phyloP scores from a whole-genome alignment of 345 rosid genomes.

The Arabis alpina region DNA sequence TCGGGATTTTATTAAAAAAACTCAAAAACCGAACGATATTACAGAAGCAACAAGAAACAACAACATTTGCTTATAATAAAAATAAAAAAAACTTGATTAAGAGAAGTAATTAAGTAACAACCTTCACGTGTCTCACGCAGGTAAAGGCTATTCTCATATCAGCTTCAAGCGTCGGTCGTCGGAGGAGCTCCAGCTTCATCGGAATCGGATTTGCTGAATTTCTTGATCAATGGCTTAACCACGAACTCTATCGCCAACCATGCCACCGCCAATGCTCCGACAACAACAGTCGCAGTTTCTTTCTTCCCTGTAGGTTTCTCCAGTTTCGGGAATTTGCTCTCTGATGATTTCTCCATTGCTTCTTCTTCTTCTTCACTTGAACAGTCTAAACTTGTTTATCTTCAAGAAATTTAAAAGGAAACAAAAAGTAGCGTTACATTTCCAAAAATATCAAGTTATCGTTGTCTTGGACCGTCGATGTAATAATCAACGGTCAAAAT shows the following conservation, averaged over 20 bases:
- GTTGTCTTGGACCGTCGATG: conserved; percentile 32
- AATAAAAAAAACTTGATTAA: neutral
- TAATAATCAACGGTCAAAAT: conserved; percentile 27
- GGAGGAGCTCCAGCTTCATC: conserved; percentile 49
- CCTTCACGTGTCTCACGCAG: conserved; percentile 19
- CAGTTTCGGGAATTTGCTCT: conserved; percentile 27
- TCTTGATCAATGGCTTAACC: conserved; percentile 75
- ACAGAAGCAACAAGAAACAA: conserved; percentile 17
- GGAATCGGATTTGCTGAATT: conserved; percentile 46
- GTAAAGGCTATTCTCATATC: neutral
- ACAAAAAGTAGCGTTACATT: neutral
- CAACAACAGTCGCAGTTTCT: conserved; percentile 58
- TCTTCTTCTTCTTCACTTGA: conserved; percentile 6
- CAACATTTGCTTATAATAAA: conserved; percentile 4
- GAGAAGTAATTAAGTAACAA: neutral
- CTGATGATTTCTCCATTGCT: conserved; percentile 35
- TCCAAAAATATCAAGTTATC: conserved; percentile 7
- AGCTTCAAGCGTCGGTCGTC: conserved; percentile 22
- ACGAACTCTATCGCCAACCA: conserved; percentile 86
- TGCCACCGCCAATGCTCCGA: conserved; percentile 75
- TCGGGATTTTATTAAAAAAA: conserved; percentile 12
- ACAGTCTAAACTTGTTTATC: conserved; percentile 12
- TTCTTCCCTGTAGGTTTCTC: conserved; percentile 44
- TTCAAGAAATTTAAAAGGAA: neutral
- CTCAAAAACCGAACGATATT: neutral